These are phyloP conservation scores for Ceratocystis lukuohia DNA, from an alignment of 2,329 filamentous ascomycete species.

Conservation along the genomic window DNA sequence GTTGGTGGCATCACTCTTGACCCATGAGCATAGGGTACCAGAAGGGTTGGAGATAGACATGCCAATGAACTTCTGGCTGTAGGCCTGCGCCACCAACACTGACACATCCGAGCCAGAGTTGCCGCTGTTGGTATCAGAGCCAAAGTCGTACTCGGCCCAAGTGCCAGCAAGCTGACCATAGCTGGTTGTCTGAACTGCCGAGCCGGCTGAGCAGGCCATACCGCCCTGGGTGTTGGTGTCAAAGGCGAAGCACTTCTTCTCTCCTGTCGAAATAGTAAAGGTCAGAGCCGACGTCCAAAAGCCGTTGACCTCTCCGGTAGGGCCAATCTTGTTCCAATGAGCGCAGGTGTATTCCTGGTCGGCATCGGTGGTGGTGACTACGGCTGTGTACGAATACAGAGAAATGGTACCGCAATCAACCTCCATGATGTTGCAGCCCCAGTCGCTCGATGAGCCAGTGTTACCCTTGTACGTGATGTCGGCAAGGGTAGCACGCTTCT, in stretches of 20 bases:
- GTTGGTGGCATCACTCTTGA: constrained; percentile 28
- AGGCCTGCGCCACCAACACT: constrained; percentile 32
- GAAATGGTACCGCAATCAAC: constrained; percentile 27
- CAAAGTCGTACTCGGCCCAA: constrained; percentile 41
- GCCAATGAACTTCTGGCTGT: constrained; percentile 24
- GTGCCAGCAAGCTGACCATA: constrained; percentile 32
- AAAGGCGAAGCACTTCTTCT: constrained; percentile 32
- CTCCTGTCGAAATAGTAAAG: constrained; percentile 31
- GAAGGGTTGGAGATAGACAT: constrained; percentile 30
- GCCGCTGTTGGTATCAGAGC: constrained; percentile 32
- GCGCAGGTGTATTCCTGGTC: constrained; percentile 27
- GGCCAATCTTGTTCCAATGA: constrained; percentile 42
- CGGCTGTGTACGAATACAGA: constrained; percentile 34
- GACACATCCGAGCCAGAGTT: constrained; percentile 41
- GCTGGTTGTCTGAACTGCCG: constrained; percentile 26
- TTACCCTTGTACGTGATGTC: constrained; percentile 38
- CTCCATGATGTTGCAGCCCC: constrained; percentile 41
- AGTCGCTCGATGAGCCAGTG: constrained; percentile 30
- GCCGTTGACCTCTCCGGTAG: constrained; percentile 32
- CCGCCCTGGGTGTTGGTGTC: constrained; percentile 37
- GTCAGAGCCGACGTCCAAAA: constrained; percentile 34
- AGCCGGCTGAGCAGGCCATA: constrained; percentile 31
- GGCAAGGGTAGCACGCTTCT: constrained; percentile 35
- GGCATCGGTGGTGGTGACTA: constrained; percentile 30
- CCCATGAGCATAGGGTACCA: constrained; percentile 31